These are phyloP conservation scores for Ustilago bromivora DNA, from an alignment of 1,284 basidiomycete genomes.

Conservation along the genomic window DNA sequence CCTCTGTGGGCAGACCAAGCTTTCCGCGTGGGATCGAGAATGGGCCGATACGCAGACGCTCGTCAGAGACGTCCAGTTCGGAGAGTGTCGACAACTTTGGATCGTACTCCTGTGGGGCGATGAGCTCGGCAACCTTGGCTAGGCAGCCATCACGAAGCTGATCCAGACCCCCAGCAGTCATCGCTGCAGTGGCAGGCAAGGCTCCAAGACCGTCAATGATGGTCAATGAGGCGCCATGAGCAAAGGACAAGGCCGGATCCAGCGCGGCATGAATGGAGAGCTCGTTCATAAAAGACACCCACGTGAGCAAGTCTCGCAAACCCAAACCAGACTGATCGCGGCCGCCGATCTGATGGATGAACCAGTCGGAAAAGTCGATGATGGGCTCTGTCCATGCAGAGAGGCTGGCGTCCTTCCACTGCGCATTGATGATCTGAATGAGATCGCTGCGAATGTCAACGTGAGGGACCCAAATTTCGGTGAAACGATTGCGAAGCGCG, in stretches of 20 bases:
- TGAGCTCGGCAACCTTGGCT: slow-evolving; percentile 70
- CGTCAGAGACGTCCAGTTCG: slow-evolving; percentile 58
- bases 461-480: slow-evolving; percentile 97
- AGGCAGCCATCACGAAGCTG: slow-evolving; percentile 77
- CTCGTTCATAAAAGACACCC: slow-evolving; percentile 88
- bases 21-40: slow-evolving; percentile 80
- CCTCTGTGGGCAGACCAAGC: slow-evolving; percentile 56
- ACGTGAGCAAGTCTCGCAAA: slow-evolving; percentile 90
- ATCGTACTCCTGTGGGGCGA: slow-evolving; percentile 43
- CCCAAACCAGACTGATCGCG: slow-evolving; percentile 71
- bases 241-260: slow-evolving; percentile 63
- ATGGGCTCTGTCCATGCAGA: slow-evolving; percentile 76
- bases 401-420: slow-evolving; percentile 78
- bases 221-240: slow-evolving; percentile 71
- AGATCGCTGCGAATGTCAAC: slow-evolving; percentile 83
- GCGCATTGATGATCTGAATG: slow-evolving; percentile 80
- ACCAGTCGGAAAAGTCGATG: slow-evolving; percentile 86
- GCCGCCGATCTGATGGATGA: slow-evolving; percentile 78
- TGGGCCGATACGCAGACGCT: slow-evolving; percentile 77
- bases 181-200: slow-evolving; percentile 63
- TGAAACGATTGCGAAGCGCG: slow-evolving; percentile 96
- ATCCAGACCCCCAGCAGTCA: slow-evolving; percentile 74
- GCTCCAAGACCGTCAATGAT: slow-evolving; percentile 71
- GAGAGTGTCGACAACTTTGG: slow-evolving; percentile 71
- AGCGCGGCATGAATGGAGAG: slow-evolving; percentile 70